Evolutionary conservation across 345 rosid genomes (phyloP).

Genomic region (Populus alba): DNA sequence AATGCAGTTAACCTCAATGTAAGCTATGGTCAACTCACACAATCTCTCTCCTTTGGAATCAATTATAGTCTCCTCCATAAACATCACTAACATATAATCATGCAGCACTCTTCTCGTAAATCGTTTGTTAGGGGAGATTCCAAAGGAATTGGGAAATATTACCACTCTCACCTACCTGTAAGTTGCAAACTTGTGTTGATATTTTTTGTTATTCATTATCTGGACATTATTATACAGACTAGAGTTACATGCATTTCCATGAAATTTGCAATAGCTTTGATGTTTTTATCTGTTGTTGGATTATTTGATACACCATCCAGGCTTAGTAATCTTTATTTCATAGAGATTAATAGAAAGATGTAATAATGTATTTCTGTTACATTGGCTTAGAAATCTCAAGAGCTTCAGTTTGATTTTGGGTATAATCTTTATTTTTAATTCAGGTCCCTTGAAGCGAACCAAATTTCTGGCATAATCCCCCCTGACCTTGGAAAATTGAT

Average conservation of each 20-base stretch:
- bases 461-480: slow-evolving; percentile 53
- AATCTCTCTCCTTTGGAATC: not conserved
- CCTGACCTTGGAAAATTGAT: slow-evolving; percentile 50
- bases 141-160: slow-evolving; percentile 46
- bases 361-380: not conserved
- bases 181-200: slow-evolving; percentile 14
- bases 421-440: not conserved
- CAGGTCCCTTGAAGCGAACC: slow-evolving; percentile 64
- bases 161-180: slow-evolving; percentile 50
- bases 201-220: not conserved
- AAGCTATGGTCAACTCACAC: slow-evolving; percentile 18
- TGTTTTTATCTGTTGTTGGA: not conserved
- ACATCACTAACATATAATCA: slow-evolving; percentile 5
- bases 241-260: not conserved
- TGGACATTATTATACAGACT: not conserved
- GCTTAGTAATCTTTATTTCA: too few relatives aligned
- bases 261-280: not conserved
- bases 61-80: not conserved
- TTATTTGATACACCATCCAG: too few relatives aligned
- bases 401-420: not conserved
- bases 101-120: slow-evolving; percentile 50
- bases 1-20: slow-evolving; percentile 44
- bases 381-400: slow-evolving; percentile 2
- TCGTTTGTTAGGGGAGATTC: slow-evolving; percentile 56
- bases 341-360: not conserved